Conservation (phyloP, 805 yeast species). For the Candida rishiriensis region DNA sequence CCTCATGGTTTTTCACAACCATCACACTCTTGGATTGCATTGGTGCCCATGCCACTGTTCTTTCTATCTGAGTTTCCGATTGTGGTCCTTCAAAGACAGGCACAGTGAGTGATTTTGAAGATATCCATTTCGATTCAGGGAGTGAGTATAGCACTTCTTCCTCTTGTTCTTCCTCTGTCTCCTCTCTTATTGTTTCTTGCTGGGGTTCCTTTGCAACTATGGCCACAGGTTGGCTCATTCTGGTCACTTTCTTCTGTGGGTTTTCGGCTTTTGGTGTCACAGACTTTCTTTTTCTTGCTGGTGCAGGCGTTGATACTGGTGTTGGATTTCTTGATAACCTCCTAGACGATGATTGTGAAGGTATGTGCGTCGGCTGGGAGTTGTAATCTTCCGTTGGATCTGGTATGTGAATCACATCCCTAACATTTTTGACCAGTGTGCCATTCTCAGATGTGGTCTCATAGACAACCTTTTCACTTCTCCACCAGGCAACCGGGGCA, state of each 20-base stretch:
- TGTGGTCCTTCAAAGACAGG: conserved; percentile 52
- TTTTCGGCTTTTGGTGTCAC: not conserved
- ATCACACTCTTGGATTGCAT: conserved; percentile 44
- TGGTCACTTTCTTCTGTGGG: not conserved
- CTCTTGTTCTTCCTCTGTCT: conserved; percentile 17
- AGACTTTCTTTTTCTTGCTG: not conserved
- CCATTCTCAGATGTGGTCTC: conserved; percentile 39
- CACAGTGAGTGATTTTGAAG: conserved; percentile 35
- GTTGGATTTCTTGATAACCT: too few species aligned
- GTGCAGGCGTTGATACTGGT: not conserved
- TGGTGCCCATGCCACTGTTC: conserved; percentile 65
- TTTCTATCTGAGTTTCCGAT: conserved; percentile 37
- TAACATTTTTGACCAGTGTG: conserved; percentile 50
- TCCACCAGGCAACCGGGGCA: conserved; percentile 79
- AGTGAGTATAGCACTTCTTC: conserved; percentile 30
- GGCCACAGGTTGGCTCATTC: not conserved
- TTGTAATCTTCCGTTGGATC: conserved; percentile 20
- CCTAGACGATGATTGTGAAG: not conserved
- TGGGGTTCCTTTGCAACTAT: conserved; percentile 12
- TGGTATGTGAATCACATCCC: conserved; percentile 51
- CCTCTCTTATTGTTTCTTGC: conserved; percentile 11
- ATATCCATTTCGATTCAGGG: conserved; percentile 52
- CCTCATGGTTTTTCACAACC: conserved; percentile 36
- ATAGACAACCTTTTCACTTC: conserved; percentile 72
- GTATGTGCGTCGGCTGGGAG: not conserved